phyloP scores from a whole-genome alignment of 148 eudicot species.

The Rhododendron kiyosumense region DNA sequence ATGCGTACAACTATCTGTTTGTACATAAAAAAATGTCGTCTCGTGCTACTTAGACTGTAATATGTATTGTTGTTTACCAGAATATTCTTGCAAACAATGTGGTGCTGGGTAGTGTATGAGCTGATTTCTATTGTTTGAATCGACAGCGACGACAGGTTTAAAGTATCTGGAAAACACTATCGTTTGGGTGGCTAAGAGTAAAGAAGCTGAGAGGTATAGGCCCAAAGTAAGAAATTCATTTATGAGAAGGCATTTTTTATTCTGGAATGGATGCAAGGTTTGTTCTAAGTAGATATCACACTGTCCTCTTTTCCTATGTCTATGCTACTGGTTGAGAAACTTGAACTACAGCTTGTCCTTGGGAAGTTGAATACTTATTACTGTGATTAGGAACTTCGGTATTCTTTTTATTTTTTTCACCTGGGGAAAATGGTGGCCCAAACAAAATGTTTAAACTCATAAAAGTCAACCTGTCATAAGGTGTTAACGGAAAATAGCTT shows the following conservation, averaged over 20 bases:
- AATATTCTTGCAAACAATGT: not conserved
- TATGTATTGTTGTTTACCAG: not conserved
- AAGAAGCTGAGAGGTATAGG: not conserved
- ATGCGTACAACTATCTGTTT: not conserved
- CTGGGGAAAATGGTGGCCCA: not conserved
- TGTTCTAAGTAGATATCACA: not conserved
- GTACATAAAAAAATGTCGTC: not conserved
- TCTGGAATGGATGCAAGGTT: not conserved
- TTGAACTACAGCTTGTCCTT: not conserved
- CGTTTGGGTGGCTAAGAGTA: not conserved
- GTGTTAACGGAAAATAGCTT: not conserved
- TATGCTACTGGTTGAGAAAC: not conserved
- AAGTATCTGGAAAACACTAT: not conserved
- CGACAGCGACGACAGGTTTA: not conserved
- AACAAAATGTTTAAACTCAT: not conserved
- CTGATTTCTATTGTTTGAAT: not conserved
- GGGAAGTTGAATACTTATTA: not conserved
- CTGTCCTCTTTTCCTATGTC: not conserved
- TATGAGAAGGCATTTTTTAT: not conserved
- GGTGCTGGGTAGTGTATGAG: not conserved
- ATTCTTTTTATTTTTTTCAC: not conserved
- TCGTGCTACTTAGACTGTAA: not conserved
- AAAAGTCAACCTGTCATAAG: not conserved
- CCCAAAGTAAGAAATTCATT: not conserved
- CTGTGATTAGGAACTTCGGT: not conserved